phyloP scores from a whole-genome alignment of 768 basidiomycete genomes.

The Russula sp. region DNA sequence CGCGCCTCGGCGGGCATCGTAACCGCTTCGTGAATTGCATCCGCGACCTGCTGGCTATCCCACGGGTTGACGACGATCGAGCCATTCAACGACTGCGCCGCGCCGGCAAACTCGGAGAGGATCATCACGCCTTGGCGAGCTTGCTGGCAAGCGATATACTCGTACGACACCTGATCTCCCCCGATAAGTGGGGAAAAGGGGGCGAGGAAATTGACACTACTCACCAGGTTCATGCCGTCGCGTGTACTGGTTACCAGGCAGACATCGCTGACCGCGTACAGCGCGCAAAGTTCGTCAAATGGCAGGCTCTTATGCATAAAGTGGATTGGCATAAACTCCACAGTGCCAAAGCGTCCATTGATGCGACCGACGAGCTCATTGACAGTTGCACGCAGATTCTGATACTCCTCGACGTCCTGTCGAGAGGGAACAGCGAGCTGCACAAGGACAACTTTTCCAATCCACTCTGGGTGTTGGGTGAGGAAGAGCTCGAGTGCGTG shows the following conservation, averaged over 20 bases:
- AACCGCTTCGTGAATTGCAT: constrained; percentile 94
- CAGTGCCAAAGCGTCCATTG: constrained; percentile 97
- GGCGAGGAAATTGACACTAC: constrained; percentile 31
- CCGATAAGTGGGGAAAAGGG: constrained; percentile 8
- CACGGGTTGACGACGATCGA: constrained; percentile 97
- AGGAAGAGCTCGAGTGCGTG: constrained; percentile 96
- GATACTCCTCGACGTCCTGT: constrained; percentile 99
- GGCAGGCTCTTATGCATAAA: constrained; percentile 95
- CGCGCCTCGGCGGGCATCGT: constrained; percentile 77
- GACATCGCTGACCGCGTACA: constrained; percentile 94
- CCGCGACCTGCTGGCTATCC: constrained; percentile 97
- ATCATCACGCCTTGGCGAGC: constrained; percentile 94
- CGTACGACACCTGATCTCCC: constrained; percentile 79
- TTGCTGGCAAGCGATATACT: constrained; percentile 95
- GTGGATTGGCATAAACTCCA: constrained; percentile 99
- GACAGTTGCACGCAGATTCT: constrained; percentile 90
- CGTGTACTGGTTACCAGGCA: constrained; percentile 92
- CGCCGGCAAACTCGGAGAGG: constrained; percentile 96
- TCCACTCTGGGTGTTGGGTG: constrained; percentile 97
- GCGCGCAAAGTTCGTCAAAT: constrained; percentile 94
- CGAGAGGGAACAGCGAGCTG: constrained; percentile 97
- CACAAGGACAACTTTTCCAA: constrained; percentile 95
- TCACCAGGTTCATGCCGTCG: constrained; percentile 97
- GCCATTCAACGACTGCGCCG: constrained; percentile 92
- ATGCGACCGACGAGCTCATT: constrained; percentile 98